A percentile compares a stretch with the other conserved stretches of the same genome.
These are phyloP conservation scores for Gossypium davidsonii DNA, from an alignment of 441 rosid genomes.

Conservation along the genomic window DNA sequence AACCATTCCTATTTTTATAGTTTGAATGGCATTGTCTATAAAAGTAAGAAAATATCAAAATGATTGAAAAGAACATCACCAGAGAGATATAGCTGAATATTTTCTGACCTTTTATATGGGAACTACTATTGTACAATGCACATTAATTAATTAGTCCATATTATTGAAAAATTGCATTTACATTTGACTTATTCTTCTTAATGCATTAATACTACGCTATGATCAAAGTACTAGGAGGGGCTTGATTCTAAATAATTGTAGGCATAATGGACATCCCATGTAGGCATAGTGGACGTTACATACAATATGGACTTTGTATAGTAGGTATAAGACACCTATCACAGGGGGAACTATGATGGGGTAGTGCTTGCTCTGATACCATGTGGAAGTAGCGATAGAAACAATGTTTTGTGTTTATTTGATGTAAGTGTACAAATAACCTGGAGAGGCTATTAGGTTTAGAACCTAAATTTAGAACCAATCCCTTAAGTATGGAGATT, in stretches of 20 bases:
- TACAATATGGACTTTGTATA: no score
- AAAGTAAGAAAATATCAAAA: neutral
- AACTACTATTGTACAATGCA: neutral
- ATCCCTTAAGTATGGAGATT: neutral
- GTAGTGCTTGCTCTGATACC: no score
- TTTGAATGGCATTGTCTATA: neutral
- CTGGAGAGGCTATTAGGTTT: neutral
- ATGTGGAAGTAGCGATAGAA: neutral
- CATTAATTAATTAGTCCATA: neutral
- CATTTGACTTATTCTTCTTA: neutral
- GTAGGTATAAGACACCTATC: no score
- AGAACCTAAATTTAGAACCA: neutral
- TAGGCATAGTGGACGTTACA: no score
- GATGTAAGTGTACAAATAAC: neutral
- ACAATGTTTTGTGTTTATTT: neutral
- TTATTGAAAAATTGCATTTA: neutral
- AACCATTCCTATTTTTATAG: neutral
- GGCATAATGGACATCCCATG: no score
- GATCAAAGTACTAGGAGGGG: neutral
- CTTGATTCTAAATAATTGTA: no score
- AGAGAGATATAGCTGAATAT: neutral
- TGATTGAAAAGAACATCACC: neutral
- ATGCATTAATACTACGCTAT: neutral
- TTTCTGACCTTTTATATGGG: neutral
- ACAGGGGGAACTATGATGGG: no score